Percentiles rank a stretch among this genome's conserved stretches.
These are phyloP conservation scores for Chytriomyces sp. DNA, from an alignment of 192 early-diverging fungal species.

Conservation along the genomic window DNA sequence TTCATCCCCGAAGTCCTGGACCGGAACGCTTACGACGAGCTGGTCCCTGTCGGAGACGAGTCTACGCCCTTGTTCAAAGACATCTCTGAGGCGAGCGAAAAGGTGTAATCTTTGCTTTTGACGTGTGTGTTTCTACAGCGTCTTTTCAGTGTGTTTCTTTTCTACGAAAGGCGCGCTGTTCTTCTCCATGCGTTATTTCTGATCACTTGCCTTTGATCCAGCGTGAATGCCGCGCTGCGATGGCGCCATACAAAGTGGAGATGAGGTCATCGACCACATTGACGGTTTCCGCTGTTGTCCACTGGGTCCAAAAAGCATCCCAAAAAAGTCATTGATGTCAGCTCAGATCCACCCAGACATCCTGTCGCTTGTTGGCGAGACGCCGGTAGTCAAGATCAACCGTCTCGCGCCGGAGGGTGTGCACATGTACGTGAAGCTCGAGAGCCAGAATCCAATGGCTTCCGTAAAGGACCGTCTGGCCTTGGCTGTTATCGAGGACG, in stretches of 20 bases:
- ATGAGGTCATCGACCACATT: too few relatives aligned
- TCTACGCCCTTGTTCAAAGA: slow-evolving; percentile 38
- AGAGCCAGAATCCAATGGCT: slow-evolving; percentile 97
- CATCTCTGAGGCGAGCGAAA: slow-evolving; percentile 33
- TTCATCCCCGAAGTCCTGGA: slow-evolving; percentile 37
- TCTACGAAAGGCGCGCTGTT: background rate
- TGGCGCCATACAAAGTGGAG: too few relatives aligned
- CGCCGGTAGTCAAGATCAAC: slow-evolving; percentile 35
- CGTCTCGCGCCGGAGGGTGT: slow-evolving; percentile 60
- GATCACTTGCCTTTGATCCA: background rate
- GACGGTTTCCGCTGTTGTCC: background rate
- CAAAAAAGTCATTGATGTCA: too few relatives aligned
- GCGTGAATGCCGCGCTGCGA: background rate
- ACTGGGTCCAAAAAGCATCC: background rate
- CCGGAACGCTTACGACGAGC: slow-evolving; percentile 8
- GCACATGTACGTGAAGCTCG: slow-evolving; percentile 90
- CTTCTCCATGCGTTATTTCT: background rate
- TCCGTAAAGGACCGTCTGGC: slow-evolving; percentile 97
- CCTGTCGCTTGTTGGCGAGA: background rate
- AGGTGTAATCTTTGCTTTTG: background rate
- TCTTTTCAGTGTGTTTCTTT: background rate
- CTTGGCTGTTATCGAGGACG: slow-evolving; percentile 89
- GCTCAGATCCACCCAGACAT: background rate
- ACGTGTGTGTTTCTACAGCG: too few relatives aligned
- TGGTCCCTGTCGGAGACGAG: slow-evolving; percentile 18